Base-by-base conservation (phyloP, 1,139 yeast genomes). In the Schwanniomyces etchellsii region DNA sequence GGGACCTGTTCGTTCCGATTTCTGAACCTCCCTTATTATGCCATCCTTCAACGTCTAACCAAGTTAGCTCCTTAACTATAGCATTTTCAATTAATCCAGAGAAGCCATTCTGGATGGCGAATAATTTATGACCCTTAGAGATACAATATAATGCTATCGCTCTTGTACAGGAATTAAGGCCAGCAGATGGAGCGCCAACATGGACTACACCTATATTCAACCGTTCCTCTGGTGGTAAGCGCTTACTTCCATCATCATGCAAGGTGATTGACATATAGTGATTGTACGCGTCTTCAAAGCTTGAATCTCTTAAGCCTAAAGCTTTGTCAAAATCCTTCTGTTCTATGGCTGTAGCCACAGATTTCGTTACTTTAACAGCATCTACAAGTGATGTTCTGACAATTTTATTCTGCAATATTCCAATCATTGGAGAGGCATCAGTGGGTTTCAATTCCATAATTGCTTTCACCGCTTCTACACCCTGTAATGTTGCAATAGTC, bases 111-210 rank as follows among this genome's bases (percentile, higher is more conserved):
- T 82, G 81, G 39, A 89, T 82, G 15, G 94, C 96, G 45, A 73
- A 81, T 22, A 93, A 82, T 32, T 71, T 75, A 64, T 91, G 97
- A 27, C 98, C 98, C 40, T 78, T 74, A 11, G 95, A 81, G 64
- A 88, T 70, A 63, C 95, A 85, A 64, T 88, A 88, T 14, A 89
- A 74, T 3, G 95, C 93, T 49, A 89, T 86, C 4, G 96, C 91
- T 42, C 94, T 76, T 1, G 91, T 81, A 12, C 96, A 94, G 35
- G 95, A 81, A 62, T 91, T 91, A 70, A 91, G 78, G 35, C 95
- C 96, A 40, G 96, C 94, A 11, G 96, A 93, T 24, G 98, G 95
- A 1, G 98, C 98, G 42, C 98, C 98, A 35, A 89, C 82, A 48
- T 88, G 88, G 41, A 91, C 70, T 35, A 91, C 75, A 37, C 94